Percentiles rank a stretch among this genome's conserved stretches.
Evolutionary conservation across 31 red algal species (phyloP).

Genomic region (Porphyra umbilicalis): DNA sequence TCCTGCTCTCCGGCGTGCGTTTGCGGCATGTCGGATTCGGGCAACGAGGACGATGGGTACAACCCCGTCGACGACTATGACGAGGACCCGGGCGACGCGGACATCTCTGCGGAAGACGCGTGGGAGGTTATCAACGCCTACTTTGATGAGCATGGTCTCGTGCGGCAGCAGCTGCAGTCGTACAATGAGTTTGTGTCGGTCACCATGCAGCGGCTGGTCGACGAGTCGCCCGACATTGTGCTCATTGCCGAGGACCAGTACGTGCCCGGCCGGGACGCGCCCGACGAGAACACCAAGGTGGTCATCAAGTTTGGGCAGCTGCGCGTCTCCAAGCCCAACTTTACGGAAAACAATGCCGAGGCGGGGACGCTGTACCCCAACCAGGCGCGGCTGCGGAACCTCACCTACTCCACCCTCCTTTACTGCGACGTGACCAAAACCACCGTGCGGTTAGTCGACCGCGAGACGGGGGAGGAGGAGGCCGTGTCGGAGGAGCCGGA

Average conservation of each 20-base stretch:
- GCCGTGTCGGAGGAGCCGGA: conserved; percentile 12
- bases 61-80: neutral
- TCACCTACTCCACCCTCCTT: conserved; percentile 82
- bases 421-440: conserved; percentile 77
- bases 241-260: conserved; percentile 85
- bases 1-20: too few relatives aligned
- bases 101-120: conserved; percentile 71
- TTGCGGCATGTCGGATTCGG: neutral
- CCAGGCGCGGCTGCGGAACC: conserved; percentile 87
- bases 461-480: conserved; percentile 65
- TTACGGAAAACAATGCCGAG: conserved; percentile 79
- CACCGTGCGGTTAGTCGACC: conserved; percentile 25
- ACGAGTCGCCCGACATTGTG: conserved; percentile 82
- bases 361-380: conserved; percentile 74
- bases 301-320: conserved; percentile 91
- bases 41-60: conserved; percentile 17
- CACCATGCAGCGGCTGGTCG: conserved; percentile 88
- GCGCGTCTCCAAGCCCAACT: conserved; percentile 67
- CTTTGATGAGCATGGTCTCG: conserved; percentile 84
- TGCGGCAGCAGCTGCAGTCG: conserved; percentile 86
- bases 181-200: conserved; percentile 89
- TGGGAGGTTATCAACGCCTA: conserved; percentile 91
- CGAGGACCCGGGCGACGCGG: conserved; percentile 6
- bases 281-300: conserved; percentile 44
- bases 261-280: conserved; percentile 55